Evolutionary conservation across 176 grass and related monocot species (phyloP), one percentile per base, ranked within the genome.

Genomic region (Hordeum vulgare): DNA sequence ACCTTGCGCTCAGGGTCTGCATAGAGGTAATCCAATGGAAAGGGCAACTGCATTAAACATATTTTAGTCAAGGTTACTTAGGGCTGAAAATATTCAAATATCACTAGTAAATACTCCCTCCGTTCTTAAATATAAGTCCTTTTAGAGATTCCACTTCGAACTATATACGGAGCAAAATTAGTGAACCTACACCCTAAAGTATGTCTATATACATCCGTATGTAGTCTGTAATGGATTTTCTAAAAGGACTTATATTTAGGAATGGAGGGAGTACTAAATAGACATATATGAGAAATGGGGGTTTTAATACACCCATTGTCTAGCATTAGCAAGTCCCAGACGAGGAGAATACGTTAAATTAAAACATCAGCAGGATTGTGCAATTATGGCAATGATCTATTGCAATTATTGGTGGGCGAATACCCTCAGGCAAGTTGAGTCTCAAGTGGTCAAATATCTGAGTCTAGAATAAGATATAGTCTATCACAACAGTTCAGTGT

Each of bases 1-100:
- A 98, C 96, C 96, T 95, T 93, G 39, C 90, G 83, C 44, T 88
- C 89, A 72, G 90, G 90, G 83, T 98, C 96, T 61, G 96, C 92
- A 56, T 98, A 95, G 80, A 98, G 90, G 83, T 57, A 87, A 40
- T 98, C 95, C 66, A 83, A 17, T 12, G 95, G 95, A 93, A 98
- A 98, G 21, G 95, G 95, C 70, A 98, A 79, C 95, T 98, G 90
- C 66, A 90, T 42, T 37, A 49, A 64, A 54, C 12, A 86, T 76
- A 70, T 66, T 69, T 57, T 78, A 66, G 11, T 18, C 0, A 61
- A 65, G 53, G 1, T 72, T 82, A 34, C 3, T 76, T 57, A 60
- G 20, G 21, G 25, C 76, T 74, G 14, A 23, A 60, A 18, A 72
- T 40, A 13, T 18, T 6, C 60, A 4, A 33, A 53, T 14, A 9